Evolutionary conservation across 1,284 basidiomycete genomes (phyloP).

Genomic region (Stygiomarasmius scandens): DNA sequence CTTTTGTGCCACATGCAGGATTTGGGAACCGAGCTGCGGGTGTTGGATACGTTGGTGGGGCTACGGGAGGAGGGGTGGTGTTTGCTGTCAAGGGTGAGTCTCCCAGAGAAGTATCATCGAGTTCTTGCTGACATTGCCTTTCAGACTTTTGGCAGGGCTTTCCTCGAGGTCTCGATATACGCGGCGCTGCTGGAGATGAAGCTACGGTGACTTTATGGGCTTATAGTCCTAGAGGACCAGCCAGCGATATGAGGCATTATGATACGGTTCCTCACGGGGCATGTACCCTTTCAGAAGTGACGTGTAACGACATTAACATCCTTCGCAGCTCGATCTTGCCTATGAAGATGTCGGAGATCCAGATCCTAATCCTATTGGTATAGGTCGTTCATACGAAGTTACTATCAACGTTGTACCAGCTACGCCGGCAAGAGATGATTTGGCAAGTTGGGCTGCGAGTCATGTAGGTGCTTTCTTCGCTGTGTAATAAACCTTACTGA

Average conservation of each 20-base stretch:
- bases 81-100: slow-evolving; percentile 37
- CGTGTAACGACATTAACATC: not conserved
- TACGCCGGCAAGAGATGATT: slow-evolving; percentile 34
- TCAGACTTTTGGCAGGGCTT: slow-evolving; percentile 45
- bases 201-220: slow-evolving; percentile 43
- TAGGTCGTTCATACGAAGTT: slow-evolving; percentile 43
- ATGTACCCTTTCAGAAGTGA: slow-evolving; percentile 11
- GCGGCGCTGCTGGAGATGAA: slow-evolving; percentile 33
- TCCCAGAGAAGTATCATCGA: not conserved
- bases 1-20: slow-evolving; percentile 38
- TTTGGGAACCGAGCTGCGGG: slow-evolving; percentile 39
- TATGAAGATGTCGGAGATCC: slow-evolving; percentile 48
- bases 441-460: slow-evolving; percentile 34
- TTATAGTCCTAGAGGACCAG: slow-evolving; percentile 40
- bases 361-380: slow-evolving; percentile 40
- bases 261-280: slow-evolving; percentile 44
- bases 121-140: not conserved
- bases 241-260: slow-evolving; percentile 46
- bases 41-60: slow-evolving; percentile 43
- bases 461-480: slow-evolving; percentile 25
- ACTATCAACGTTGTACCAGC: slow-evolving; percentile 36
- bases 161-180: slow-evolving; percentile 41
- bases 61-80: slow-evolving; percentile 38
- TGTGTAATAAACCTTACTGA: too few relatives aligned
- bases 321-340: slow-evolving; percentile 37